Percentiles rank a stretch among this genome's conserved stretches.
phyloP scores from a whole-genome alignment of 2,329 filamentous ascomycete species.

The Hysterium pulicare region DNA sequence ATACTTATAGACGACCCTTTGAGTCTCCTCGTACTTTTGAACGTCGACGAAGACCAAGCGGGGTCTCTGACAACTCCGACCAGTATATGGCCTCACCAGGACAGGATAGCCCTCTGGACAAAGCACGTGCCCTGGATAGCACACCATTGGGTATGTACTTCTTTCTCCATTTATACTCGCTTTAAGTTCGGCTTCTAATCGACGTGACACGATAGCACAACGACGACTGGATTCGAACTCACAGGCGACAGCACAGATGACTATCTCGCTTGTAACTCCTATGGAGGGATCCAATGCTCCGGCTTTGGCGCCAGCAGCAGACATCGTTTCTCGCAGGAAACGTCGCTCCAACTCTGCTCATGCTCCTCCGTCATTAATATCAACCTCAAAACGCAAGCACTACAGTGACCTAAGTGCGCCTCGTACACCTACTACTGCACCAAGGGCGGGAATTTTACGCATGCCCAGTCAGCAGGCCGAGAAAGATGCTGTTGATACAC shows the following conservation, averaged over 20 bases:
- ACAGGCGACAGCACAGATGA: conserved; percentile 24
- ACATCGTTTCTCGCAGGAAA: conserved; percentile 31
- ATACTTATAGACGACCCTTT: conserved; percentile 22
- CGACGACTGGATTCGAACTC: conserved; percentile 26
- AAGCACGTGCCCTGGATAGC: conserved; percentile 18
- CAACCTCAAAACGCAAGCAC: conserved; percentile 27
- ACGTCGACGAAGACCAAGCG: conserved; percentile 32
- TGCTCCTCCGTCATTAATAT: conserved; percentile 29
- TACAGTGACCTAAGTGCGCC: conserved; percentile 27
- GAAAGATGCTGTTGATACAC: conserved; percentile 75
- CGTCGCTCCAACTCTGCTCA: conserved; percentile 33
- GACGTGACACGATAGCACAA: conserved; percentile 15
- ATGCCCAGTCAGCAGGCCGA: conserved; percentile 70
- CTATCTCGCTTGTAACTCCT: conserved; percentile 27
- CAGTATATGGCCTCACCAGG: conserved; percentile 31
- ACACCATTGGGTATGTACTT: conserved; percentile 22
- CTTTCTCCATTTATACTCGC: neutral
- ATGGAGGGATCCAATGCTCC: conserved; percentile 14
- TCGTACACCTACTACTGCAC: conserved; percentile 29
- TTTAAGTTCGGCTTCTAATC: neutral
- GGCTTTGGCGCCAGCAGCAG: conserved; percentile 31
- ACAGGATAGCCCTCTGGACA: conserved; percentile 21
- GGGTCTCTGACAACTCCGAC: conserved; percentile 34
- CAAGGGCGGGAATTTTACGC: conserved; percentile 54
- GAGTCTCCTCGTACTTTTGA: conserved; percentile 27